phyloP scores from a whole-genome alignment of 2,329 filamentous ascomycete genomes.

The Macrophomina tecta region DNA sequence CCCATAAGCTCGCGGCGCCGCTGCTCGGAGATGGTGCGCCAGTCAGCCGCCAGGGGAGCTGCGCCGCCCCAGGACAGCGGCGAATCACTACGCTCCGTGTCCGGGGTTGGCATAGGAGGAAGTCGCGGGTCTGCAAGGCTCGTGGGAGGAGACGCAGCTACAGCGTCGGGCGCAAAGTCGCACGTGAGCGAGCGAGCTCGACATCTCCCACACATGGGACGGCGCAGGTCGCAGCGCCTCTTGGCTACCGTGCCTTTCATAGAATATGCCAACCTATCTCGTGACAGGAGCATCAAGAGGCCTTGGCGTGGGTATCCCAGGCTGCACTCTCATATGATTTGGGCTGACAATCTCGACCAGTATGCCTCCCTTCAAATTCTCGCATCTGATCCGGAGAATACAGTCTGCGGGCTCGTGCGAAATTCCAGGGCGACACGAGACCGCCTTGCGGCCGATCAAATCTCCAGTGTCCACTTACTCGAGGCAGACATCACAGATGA shows the following conservation, averaged over 20 bases:
- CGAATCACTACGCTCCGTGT: neutral
- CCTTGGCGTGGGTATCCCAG: slow-evolving; percentile 44
- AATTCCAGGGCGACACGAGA: slow-evolving; percentile 53
- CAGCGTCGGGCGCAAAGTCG: neutral
- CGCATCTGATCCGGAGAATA: slow-evolving; percentile 39
- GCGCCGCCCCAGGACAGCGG: neutral
- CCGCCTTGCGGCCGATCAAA: slow-evolving; percentile 51
- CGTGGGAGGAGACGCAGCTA: neutral
- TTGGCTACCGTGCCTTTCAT: neutral
- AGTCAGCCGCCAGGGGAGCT: neutral
- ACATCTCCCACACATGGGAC: neutral
- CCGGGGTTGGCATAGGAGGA: neutral
- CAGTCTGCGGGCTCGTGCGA: slow-evolving; percentile 36
- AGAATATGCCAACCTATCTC: slow-evolving; percentile 37
- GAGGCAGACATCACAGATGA: slow-evolving; percentile 36
- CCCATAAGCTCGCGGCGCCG: neutral
- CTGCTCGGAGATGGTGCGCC: neutral
- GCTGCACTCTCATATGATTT: neutral
- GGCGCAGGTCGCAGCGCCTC: neutral
- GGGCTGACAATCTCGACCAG: neutral
- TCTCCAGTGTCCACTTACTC: slow-evolving; percentile 36
- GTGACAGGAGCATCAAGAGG: slow-evolving; percentile 40
- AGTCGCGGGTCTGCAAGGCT: no score
- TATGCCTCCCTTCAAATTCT: neutral
- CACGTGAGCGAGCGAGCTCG: neutral